Percentiles rank a stretch among this genome's conserved stretches.
phyloP scores from a whole-genome alignment of 257 asterid species.

The Paraleonurus japonicus region DNA sequence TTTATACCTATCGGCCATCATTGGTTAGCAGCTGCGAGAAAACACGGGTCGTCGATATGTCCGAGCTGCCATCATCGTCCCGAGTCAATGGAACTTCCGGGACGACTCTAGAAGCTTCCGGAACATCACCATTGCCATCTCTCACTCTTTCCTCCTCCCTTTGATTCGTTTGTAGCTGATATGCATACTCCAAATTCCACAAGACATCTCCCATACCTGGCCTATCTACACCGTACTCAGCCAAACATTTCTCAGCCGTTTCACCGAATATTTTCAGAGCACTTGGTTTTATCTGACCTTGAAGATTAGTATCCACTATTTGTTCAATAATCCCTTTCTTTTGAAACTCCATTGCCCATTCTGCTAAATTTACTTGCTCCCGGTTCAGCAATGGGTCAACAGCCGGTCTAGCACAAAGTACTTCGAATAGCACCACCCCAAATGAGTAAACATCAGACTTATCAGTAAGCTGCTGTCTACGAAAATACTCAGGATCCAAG shows the following conservation, averaged over 20 bases:
- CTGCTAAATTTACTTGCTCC: constrained; percentile 64
- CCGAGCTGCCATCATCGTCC: constrained; percentile 40
- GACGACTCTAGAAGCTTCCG: constrained; percentile 23
- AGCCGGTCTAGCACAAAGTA: constrained; percentile 76
- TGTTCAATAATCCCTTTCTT: constrained; percentile 53
- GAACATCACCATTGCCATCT: constrained; percentile 19
- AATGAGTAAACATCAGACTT: constrained; percentile 76
- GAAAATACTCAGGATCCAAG: constrained; percentile 71
- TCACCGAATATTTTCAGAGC: constrained; percentile 49
- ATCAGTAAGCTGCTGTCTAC: constrained; percentile 72
- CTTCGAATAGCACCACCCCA: constrained; percentile 72
- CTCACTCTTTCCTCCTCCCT: constrained; percentile 22
- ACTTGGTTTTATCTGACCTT: constrained; percentile 47
- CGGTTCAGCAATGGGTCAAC: constrained; percentile 49
- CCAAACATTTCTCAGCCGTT: constrained; percentile 75
- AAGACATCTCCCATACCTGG: constrained; percentile 76
- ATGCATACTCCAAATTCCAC: constrained; percentile 75
- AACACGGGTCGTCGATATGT: constrained; percentile 60
- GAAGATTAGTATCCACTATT: constrained; percentile 46
- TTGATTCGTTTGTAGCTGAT: constrained; percentile 59
- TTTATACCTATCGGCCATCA: constrained; percentile 54
- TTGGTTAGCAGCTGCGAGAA: constrained; percentile 74
- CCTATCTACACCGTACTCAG: constrained; percentile 71
- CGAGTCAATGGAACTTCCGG: constrained; percentile 19
- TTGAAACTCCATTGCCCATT: constrained; percentile 78